phyloP scores from a whole-genome alignment of 768 basidiomycete species.

The Lactifluus pinguis region DNA sequence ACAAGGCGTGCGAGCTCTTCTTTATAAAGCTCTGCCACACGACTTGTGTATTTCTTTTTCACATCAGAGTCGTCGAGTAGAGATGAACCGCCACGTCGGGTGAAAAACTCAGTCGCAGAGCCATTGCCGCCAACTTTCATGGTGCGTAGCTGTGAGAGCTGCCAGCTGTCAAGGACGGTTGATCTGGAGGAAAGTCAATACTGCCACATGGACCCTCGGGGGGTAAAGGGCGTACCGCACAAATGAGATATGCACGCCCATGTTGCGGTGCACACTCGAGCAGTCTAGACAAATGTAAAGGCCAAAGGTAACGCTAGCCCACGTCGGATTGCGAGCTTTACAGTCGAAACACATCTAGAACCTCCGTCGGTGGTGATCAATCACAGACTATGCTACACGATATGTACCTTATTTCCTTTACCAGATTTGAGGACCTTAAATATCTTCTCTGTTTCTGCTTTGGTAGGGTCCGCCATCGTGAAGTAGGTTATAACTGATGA shows the following conservation, averaged over 20 bases:
- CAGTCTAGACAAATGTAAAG: slow-evolving; percentile 98
- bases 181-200: slow-evolving; percentile 39
- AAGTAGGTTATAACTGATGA: background rate
- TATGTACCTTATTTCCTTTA: slow-evolving; percentile 76
- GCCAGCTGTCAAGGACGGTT: slow-evolving; percentile 95
- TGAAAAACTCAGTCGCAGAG: slow-evolving; percentile 81
- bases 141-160: slow-evolving; percentile 77
- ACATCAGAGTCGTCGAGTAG: slow-evolving; percentile 65
- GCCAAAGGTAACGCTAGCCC: slow-evolving; percentile 94
- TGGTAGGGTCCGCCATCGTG: slow-evolving; percentile 65
- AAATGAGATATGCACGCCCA: slow-evolving; percentile 98
- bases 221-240: slow-evolving; percentile 56
- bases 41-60: slow-evolving; percentile 84
- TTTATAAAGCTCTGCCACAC: slow-evolving; percentile 81
- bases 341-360: slow-evolving; percentile 87
- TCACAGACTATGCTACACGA: background rate
- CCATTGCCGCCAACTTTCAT: slow-evolving; percentile 97
- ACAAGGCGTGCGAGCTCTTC: slow-evolving; percentile 80
- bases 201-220: background rate
- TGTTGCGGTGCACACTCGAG: slow-evolving; percentile 88
- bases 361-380: background rate
- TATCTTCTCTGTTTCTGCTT: slow-evolving; percentile 78
- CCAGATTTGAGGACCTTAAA: slow-evolving; percentile 77
- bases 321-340: slow-evolving; percentile 90
- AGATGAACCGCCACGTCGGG: slow-evolving; percentile 69